Conservation (phyloP, 1,139 yeast species). For the Hemisphaericaspora xylofermentans region DNA sequence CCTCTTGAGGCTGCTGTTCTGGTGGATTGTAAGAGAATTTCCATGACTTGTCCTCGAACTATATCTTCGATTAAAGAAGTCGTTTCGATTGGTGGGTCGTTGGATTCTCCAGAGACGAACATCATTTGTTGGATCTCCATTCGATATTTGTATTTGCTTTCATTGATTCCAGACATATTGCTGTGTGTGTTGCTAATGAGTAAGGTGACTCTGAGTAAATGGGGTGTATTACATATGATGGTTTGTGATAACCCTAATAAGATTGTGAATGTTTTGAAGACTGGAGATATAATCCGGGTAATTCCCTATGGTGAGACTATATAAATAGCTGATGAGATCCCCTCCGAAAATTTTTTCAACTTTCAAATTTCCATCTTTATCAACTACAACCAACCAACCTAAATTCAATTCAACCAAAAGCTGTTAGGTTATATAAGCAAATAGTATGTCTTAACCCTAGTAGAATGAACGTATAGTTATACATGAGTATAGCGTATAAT, state of each 20-base stretch:
- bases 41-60: constrained; percentile 92
- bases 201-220: too few species aligned
- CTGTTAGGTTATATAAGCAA: too few species aligned
- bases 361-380: too few species aligned
- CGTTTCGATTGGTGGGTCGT: constrained; percentile 90
- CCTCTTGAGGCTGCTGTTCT: constrained; percentile 79
- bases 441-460: too few species aligned
- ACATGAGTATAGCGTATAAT: too few species aligned
- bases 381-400: too few species aligned
- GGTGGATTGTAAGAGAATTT: constrained; percentile 76
- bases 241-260: background rate
- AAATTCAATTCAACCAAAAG: too few species aligned
- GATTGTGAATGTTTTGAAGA: background rate
- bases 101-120: constrained; percentile 96
- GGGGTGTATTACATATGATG: background rate
- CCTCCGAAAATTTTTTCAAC: background rate
- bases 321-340: too few species aligned
- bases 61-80: constrained; percentile 91
- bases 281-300: background rate
- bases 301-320: background rate
- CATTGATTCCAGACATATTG: constrained; percentile 11
- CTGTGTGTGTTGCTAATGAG: background rate
- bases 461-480: too few species aligned
- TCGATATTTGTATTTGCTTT: constrained; percentile 68
- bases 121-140: constrained; percentile 95